Percentiles rank a stretch among this genome's conserved stretches.
Conservation (phyloP, 2,329 filamentous ascomycete genomes). For the Monilinia polystroma region DNA sequence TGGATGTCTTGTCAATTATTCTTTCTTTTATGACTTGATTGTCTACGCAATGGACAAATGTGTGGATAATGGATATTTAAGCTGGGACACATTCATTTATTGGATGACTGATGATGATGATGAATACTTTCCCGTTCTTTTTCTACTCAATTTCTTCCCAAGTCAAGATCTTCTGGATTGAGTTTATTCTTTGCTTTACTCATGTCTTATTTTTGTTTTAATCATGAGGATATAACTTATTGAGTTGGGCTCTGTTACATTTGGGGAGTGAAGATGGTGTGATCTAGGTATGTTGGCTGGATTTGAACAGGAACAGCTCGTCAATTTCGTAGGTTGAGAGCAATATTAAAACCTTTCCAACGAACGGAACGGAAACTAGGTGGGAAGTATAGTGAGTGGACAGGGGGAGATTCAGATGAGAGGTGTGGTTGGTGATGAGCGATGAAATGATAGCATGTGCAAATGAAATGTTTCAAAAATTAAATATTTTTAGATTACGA, state of each 20-base stretch:
- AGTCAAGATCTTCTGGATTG: neutral
- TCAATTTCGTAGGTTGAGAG: neutral
- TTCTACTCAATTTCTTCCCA: neutral
- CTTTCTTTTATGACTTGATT: neutral
- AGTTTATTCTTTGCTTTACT: neutral
- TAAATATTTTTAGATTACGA: neutral
- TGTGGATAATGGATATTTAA: conserved; percentile 4
- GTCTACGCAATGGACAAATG: neutral
- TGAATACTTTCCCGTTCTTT: neutral
- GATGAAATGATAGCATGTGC: neutral
- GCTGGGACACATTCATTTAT: neutral
- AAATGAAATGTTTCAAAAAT: neutral
- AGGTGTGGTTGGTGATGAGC: neutral
- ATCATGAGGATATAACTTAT: neutral
- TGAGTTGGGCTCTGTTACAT: neutral
- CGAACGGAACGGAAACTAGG: neutral
- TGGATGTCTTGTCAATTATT: conserved; percentile 1
- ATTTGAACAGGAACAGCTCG: neutral
- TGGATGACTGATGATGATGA: conserved; percentile 13
- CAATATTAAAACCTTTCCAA: neutral
- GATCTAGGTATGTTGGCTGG: neutral
- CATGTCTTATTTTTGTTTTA: conserved; percentile 3
- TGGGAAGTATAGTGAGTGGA: neutral
- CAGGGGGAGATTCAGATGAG: neutral
- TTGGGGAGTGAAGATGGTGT: neutral